Conservation (phyloP, 2,329 filamentous ascomycete species). For the Botryotinia calthae region DNA sequence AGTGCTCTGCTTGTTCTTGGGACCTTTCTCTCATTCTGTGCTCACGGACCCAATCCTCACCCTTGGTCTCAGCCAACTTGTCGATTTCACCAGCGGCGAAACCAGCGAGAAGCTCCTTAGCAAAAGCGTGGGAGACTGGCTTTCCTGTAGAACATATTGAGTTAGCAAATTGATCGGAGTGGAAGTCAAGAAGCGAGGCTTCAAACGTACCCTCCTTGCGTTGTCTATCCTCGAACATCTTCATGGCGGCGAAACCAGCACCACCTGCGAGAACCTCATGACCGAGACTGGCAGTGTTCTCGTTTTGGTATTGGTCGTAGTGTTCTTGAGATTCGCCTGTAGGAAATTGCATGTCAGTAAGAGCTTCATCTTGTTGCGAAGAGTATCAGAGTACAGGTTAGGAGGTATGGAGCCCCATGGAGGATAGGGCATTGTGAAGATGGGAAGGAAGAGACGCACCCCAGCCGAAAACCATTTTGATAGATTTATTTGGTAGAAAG, state of each 20-base stretch:
- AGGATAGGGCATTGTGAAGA: neutral
- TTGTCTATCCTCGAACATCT: constrained; percentile 74
- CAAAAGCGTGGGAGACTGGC: constrained; percentile 67
- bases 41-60: constrained; percentile 50
- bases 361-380: neutral
- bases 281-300: constrained; percentile 58
- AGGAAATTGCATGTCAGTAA: constrained; percentile 9
- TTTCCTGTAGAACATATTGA: constrained; percentile 52
- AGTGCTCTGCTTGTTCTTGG: constrained; percentile 55
- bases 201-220: constrained; percentile 58
- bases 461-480: constrained; percentile 36
- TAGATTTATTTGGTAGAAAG: constrained; percentile 22
- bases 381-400: neutral
- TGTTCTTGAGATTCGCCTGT: constrained; percentile 45
- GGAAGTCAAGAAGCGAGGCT: neutral
- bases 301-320: constrained; percentile 46
- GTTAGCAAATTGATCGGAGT: neutral
- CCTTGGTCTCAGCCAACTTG: constrained; percentile 70
- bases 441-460: constrained; percentile 21
- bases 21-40: constrained; percentile 53
- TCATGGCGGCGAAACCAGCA: constrained; percentile 77
- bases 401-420: neutral
- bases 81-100: constrained; percentile 74
- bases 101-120: constrained; percentile 73
- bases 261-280: constrained; percentile 76